Base-by-base conservation (phyloP, 2,329 filamentous ascomycete species). In the Neoscytalidium dimidiatum region DNA sequence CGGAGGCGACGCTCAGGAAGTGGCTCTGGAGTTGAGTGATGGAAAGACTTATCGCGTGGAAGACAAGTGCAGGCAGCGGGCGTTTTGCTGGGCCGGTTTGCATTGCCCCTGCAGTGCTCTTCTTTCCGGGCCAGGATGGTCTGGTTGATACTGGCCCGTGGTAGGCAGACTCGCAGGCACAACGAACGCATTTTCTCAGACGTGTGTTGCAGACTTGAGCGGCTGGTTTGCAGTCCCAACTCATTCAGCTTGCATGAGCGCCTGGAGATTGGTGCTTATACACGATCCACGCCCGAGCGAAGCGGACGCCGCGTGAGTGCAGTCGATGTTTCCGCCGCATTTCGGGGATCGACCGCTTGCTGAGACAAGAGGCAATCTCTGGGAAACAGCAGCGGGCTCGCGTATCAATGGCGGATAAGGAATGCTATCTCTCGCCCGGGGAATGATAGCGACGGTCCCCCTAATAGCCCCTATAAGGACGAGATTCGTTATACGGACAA, bases 401-500 rank as follows among this genome's bases (percentile, higher is more conserved):
- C 56, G 56, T 46, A 60, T 46, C 26, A 33, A 56, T 19, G 17
- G 17, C n/a, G n/a, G n/a, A n/a, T n/a, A n/a, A n/a, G n/a, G n/a
- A n/a, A 29, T 14, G 53, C 17, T 46, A 60, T 60, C 56, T 46
- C 56, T 46, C 38, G 38, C 46, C 56, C 56, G 56, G 56, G 56
- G 56, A 46, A 60, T 23, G 19, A 4, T 28, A 28, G 31, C 5
- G 53, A 3, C 6, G 21, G 23, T n/a, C 23, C 52, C 53, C 53
- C 41, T 33, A 21, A 26, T n/a, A n/a, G 19, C 56, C 56, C 56
- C 56, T 60, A 48, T 60, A 60, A 23, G 56, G n/a, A 23, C 41
- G 41, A n/a, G 8, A 60, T 31, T 31, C 9, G 51, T 14, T 38
- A 52, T 52, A 52, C 26, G 48, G 51, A 56, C 51, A 23, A 56